phyloP scores from a whole-genome alignment of 75 land plant species.

The Cupressus sempervirens region DNA sequence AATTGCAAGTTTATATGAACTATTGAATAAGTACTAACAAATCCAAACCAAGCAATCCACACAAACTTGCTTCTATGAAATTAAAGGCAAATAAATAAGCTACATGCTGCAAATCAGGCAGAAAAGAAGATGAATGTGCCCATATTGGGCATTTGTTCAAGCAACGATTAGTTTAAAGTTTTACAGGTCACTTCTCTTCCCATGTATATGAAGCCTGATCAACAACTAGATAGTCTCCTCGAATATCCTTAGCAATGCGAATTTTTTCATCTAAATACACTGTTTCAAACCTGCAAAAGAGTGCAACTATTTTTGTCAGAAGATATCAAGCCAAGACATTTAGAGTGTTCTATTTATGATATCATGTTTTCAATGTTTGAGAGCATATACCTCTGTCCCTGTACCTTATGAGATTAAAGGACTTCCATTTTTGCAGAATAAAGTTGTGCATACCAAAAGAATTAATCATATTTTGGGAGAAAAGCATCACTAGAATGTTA shows the following conservation, averaged over 20 bases:
- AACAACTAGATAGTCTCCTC: constrained; percentile 86
- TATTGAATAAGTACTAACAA: not conserved
- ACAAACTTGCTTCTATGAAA: not conserved
- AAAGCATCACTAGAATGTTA: not conserved
- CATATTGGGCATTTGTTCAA: not conserved
- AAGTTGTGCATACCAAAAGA: not conserved
- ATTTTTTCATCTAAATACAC: constrained; percentile 82
- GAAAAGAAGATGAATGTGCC: not conserved
- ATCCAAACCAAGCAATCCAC: not conserved
- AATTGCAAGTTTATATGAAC: not conserved
- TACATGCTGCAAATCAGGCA: not conserved
- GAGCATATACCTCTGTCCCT: not conserved
- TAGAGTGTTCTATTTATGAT: not conserved
- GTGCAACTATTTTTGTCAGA: not conserved
- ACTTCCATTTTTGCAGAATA: not conserved
- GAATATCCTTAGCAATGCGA: constrained; percentile 84
- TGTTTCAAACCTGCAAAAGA: constrained; percentile 74
- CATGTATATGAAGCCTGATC: constrained; percentile 77
- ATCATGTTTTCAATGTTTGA: not conserved
- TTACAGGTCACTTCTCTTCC: constrained; percentile 28
- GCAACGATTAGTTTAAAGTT: not conserved
- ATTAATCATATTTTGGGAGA: not conserved
- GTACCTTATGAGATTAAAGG: not conserved
- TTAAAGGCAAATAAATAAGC: not conserved
- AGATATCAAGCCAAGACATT: not conserved